Evolutionary conservation across 2,329 filamentous ascomycete species (phyloP).

Genomic region (Alternaria consortialis): DNA sequence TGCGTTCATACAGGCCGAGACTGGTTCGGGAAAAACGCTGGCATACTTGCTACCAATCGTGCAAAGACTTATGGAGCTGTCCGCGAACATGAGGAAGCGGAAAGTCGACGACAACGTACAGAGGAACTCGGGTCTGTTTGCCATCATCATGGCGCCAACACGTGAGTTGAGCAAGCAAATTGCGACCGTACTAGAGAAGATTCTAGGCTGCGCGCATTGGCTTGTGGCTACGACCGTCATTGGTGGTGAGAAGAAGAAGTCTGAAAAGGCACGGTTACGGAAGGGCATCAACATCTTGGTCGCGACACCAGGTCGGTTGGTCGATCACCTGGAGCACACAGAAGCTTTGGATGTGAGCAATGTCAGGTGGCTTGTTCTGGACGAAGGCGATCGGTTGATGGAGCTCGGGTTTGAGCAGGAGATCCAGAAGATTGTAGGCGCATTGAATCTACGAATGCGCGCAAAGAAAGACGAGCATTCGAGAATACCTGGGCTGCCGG

Average conservation of each 20-base stretch:
- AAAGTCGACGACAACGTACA: slow-evolving; percentile 65
- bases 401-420: slow-evolving; percentile 97
- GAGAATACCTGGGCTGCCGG: slow-evolving; percentile 72
- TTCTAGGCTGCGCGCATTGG: slow-evolving; percentile 91
- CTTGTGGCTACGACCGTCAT: slow-evolving; percentile 88
- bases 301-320: slow-evolving; percentile 89
- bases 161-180: slow-evolving; percentile 96
- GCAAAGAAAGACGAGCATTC: slow-evolving; percentile 67
- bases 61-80: slow-evolving; percentile 83
- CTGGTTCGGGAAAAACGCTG: slow-evolving; percentile 95
- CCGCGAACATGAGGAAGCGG: slow-evolving; percentile 58
- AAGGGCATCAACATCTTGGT: slow-evolving; percentile 97
- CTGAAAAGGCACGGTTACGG: slow-evolving; percentile 90
- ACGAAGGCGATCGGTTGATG: slow-evolving; percentile 98
- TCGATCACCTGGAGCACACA: slow-evolving; percentile 92
- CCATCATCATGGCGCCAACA: slow-evolving; percentile 91
- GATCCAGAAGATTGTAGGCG: slow-evolving; percentile 83
- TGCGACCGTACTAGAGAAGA: slow-evolving; percentile 80
- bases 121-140: slow-evolving; percentile 88
- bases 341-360: slow-evolving; percentile 86
- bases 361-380: slow-evolving; percentile 91
- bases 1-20: slow-evolving; percentile 96
- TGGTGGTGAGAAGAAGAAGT: slow-evolving; percentile 76
- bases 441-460: slow-evolving; percentile 72
- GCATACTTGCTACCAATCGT: slow-evolving; percentile 95